These are phyloP conservation scores for Cephalotrichum gorgonifer DNA, from an alignment of 2,329 filamentous ascomycete species.

Conservation along the genomic window DNA sequence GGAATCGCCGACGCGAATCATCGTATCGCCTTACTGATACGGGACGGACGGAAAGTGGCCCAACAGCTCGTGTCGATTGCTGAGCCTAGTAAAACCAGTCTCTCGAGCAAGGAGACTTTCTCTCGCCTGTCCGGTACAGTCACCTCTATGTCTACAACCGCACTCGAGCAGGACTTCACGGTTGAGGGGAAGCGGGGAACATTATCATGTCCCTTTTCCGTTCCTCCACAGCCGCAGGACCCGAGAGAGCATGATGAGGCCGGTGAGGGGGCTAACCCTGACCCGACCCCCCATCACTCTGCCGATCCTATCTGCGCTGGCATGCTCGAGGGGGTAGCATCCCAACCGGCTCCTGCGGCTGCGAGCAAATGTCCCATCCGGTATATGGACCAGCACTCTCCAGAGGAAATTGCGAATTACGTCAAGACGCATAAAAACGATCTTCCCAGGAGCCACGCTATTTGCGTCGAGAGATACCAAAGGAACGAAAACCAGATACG, in stretches of 20 bases:
- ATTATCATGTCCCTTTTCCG: conserved; percentile 71
- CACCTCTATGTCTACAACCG: conserved; percentile 51
- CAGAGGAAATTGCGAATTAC: conserved; percentile 86
- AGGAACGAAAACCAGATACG: conserved; percentile 75
- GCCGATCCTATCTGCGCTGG: conserved; percentile 54
- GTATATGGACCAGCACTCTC: conserved; percentile 82
- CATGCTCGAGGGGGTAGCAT: conserved; percentile 50
- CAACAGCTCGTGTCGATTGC: conserved; percentile 37
- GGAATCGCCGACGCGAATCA: conserved; percentile 35
- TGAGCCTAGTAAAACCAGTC: conserved; percentile 39
- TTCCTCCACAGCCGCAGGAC: conserved; percentile 11
- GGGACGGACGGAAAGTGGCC: conserved; percentile 51
- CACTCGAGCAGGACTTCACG: conserved; percentile 81
- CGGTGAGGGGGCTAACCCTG: conserved; percentile 17
- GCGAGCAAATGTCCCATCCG: conserved; percentile 76
- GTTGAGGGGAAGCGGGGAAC: conserved; percentile 71
- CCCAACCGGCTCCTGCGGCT: conserved; percentile 38
- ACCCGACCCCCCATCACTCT: conserved; percentile 36
- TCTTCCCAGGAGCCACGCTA: conserved; percentile 83
- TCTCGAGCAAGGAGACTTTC: conserved; percentile 33
- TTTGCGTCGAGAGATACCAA: conserved; percentile 85
- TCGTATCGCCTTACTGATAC: conserved; percentile 52
- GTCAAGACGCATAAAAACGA: conserved; percentile 95
- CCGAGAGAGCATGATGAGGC: conserved; percentile 10
- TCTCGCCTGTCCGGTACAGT: conserved; percentile 31